These are phyloP conservation scores for Aegilops longissima DNA, from an alignment of 176 grass and related monocot species.

Conservation along the genomic window DNA sequence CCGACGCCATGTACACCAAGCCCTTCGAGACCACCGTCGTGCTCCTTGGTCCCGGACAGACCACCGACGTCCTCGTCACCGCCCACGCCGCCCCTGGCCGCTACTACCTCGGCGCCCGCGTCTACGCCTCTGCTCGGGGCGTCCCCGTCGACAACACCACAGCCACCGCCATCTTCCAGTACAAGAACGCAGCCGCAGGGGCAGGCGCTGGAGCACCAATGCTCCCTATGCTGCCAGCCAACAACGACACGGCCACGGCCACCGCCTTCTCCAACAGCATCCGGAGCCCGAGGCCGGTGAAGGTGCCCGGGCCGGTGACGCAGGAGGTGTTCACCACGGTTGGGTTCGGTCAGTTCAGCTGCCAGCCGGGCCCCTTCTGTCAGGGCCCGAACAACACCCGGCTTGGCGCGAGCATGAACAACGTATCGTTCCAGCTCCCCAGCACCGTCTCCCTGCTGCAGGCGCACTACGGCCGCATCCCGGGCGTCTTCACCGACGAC, in stretches of 20 bases:
- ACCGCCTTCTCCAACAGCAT: slow-evolving; percentile 50
- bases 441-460: slow-evolving; percentile 54
- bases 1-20: too few species aligned
- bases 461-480: slow-evolving; percentile 59
- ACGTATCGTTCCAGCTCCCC: slow-evolving; percentile 27
- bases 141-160: too few species aligned
- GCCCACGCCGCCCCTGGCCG: too few species aligned
- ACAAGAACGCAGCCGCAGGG: too few species aligned
- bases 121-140: too few species aligned
- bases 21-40: too few species aligned
- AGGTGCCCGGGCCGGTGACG: slow-evolving; percentile 67
- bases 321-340: slow-evolving; percentile 62
- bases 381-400: slow-evolving; percentile 66
- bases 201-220: too few species aligned
- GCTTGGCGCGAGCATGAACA: slow-evolving; percentile 73
- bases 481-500: slow-evolving; percentile 71
- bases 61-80: too few species aligned
- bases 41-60: too few species aligned
- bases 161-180: too few species aligned
- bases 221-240: too few species aligned
- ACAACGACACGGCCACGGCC: neutral
- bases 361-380: slow-evolving; percentile 49
- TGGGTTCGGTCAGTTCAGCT: slow-evolving; percentile 63
- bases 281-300: slow-evolving; percentile 51
- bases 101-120: too few species aligned